Conservation (phyloP, 2,329 filamentous ascomycete genomes). For the Colletotrichum nymphaeae region DNA sequence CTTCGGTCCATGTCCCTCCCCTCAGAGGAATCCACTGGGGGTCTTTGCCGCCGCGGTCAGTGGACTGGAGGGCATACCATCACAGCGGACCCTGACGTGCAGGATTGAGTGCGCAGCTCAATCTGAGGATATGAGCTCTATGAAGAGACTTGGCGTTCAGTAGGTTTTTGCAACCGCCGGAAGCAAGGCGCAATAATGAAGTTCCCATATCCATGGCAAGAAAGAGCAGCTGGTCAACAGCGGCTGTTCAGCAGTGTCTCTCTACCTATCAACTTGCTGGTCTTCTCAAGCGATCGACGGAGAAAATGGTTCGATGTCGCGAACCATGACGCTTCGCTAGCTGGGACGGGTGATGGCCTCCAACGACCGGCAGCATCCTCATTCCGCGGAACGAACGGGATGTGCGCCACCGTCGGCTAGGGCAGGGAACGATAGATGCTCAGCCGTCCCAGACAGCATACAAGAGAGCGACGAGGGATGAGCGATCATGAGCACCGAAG, state of each 20-base stretch:
- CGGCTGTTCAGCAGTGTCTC: not conserved
- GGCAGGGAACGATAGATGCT: not conserved
- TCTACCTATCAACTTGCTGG: not conserved
- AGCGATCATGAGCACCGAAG: not conserved
- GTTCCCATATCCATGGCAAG: not conserved
- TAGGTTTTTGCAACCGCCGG: not conserved
- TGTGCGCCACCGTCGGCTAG: constrained; percentile 10
- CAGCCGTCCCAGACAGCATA: constrained; percentile 1
- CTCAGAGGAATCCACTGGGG: not conserved
- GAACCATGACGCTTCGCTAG: not conserved
- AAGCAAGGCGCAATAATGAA: not conserved
- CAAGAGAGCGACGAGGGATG: constrained; percentile 7
- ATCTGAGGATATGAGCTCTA: not conserved
- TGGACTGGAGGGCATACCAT: not conserved
- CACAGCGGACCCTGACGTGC: constrained; percentile 3
- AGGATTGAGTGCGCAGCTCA: not conserved
- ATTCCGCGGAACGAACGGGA: constrained; percentile 16
- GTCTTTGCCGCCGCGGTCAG: not conserved
- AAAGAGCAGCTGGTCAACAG: not conserved
- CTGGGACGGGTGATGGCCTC: not conserved
- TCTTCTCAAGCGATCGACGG: constrained; percentile 8
- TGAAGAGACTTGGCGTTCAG: not conserved
- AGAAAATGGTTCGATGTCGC: constrained; percentile 22
- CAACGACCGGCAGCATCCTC: constrained; percentile 13
- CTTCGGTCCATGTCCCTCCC: not conserved